A percentile compares a stretch with the other conserved stretches of the same genome.
These are phyloP conservation scores for Diutina sp. DNA, from an alignment of 1,139 yeast species.

Conservation along the genomic window DNA sequence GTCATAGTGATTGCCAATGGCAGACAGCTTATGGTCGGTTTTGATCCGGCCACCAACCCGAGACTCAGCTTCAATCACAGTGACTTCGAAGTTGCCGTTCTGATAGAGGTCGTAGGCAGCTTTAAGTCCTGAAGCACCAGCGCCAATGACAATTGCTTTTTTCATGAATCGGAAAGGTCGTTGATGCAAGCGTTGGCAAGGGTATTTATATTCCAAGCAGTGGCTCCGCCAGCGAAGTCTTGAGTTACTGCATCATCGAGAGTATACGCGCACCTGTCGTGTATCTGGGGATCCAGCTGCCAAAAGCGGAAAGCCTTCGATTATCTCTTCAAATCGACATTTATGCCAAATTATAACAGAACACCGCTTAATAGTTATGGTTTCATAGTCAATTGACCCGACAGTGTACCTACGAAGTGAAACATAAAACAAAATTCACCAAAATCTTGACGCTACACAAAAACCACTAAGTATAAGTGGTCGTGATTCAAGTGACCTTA, in stretches of 20 bases:
- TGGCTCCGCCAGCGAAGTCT: neutral
- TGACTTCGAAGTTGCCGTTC: slow-evolving; percentile 8
- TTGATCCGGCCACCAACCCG: slow-evolving; percentile 35
- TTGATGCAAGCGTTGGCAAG: neutral
- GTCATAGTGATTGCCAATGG: slow-evolving; percentile 38
- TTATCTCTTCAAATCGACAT: too few relatives aligned
- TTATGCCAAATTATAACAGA: too few relatives aligned
- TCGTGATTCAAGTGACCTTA: too few relatives aligned
- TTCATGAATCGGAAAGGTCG: neutral
- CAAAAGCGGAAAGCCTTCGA: too few relatives aligned
- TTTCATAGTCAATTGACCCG: too few relatives aligned
- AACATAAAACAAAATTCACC: too few relatives aligned
- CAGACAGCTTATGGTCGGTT: slow-evolving; percentile 16
- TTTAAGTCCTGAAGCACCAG: slow-evolving; percentile 72
- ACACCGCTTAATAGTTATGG: too few relatives aligned
- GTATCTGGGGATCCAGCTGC: too few relatives aligned
- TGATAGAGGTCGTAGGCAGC: slow-evolving; percentile 47
- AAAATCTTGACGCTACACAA: too few relatives aligned
- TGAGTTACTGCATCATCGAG: neutral
- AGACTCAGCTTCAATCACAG: slow-evolving; percentile 36
- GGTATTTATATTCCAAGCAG: neutral
- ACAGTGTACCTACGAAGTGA: too few relatives aligned
- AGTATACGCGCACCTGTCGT: neutral
- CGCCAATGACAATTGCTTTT: slow-evolving; percentile 43
- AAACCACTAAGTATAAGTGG: too few relatives aligned